Conservation (phyloP, 2,329 filamentous ascomycete genomes). For the Pyricularia sp. region DNA sequence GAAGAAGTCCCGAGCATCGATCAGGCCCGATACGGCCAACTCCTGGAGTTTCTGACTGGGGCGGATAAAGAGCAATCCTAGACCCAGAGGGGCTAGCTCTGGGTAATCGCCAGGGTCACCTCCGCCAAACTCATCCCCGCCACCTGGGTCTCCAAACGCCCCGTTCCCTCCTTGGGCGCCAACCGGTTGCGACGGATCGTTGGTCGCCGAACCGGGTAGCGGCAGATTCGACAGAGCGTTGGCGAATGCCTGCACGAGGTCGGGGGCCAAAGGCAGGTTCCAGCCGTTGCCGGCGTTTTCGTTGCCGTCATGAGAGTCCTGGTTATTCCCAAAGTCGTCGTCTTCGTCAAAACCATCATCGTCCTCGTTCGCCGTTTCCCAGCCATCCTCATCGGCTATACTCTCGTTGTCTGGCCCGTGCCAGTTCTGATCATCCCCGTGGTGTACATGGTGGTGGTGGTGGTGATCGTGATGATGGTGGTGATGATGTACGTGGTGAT, state of each 20-base stretch:
- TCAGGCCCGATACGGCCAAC: constrained; percentile 8
- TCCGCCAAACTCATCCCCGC: background rate
- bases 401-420: background rate
- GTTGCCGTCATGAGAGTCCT: background rate
- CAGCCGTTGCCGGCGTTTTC: background rate
- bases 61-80: constrained; percentile 5
- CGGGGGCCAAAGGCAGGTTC: background rate
- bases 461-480: background rate
- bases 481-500: background rate
- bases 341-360: background rate
- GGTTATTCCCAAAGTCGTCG: background rate
- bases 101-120: background rate
- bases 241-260: background rate
- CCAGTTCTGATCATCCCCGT: background rate
- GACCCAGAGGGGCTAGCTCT: background rate
- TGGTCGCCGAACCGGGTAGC: background rate
- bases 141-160: background rate
- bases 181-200: background rate
- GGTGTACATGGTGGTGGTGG: background rate
- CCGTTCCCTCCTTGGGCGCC: background rate
- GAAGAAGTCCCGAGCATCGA: constrained; percentile 14
- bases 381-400: constrained; percentile 2
- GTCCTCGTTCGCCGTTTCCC: constrained; percentile 5
- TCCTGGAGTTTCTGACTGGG: constrained; percentile 7
- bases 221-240: background rate